Base-by-base conservation (phyloP, 176 grass and related monocot genomes). In the Zizania latifolia region DNA sequence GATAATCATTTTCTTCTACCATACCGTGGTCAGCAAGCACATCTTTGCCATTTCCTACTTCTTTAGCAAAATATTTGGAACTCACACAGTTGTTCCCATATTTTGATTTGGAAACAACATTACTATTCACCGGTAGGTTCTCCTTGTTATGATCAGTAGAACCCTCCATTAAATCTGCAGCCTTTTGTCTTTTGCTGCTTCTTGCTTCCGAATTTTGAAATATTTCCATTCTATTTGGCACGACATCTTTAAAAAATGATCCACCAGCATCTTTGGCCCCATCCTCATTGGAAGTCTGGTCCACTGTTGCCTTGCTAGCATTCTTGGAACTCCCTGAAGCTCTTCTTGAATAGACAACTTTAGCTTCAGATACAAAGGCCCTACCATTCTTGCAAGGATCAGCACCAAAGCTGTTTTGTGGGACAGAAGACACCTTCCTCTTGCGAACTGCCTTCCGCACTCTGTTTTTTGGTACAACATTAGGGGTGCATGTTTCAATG, bases 391-490 rank as follows among this genome's bases (percentile, higher is more conserved):
- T 87, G 58, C 59, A 62, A 71, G 41, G 32, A 19, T 76, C 79
- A 67, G 34, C 73, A 36, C 60, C 48, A 30, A 45, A 39, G 80
- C 38, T 73, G 3, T 82, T 14, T 22, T 87, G 28, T 19, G 69
- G 72, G 67, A 76, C 75, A 33, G 44, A 36, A 82, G 80, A 91
- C 28, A 87, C 26, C 62, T 90, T 93, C 76, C 78, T 93, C 83
- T 97, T 97, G 7, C 84, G 90, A 58, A 85, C 71, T 51, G 73
- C 83, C 74, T 89, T 91, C 23, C 82, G 88, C 12, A 72, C 41
- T 78, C 84, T 83, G 22, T 75, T 44, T 31, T 59, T 77, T 83
- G 81, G 41, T 74, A 53, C 68, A 58, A 70, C 17, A 74, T 87
- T 73, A 68, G 54, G 31, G 65, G 62, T 27, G 55, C 56, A 57